A percentile compares a stretch with the other conserved stretches of the same genome.
These are phyloP conservation scores for Penicillium sp. DNA, from an alignment of 2,329 filamentous ascomycete genomes.

Conservation along the genomic window DNA sequence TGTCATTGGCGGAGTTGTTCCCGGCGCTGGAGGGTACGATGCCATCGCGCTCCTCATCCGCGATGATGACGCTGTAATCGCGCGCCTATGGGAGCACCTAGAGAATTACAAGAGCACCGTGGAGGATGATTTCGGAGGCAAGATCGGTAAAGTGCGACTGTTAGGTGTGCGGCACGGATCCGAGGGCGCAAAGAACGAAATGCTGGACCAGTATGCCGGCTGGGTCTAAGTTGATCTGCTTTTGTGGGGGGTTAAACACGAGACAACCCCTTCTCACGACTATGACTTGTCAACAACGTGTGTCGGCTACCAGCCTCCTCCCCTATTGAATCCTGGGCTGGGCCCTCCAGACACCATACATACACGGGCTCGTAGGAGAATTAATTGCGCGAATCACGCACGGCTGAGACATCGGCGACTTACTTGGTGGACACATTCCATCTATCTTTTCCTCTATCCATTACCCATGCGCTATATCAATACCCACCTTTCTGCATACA, in stretches of 20 bases:
- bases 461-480: not conserved
- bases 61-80: slow-evolving; percentile 64
- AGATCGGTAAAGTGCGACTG: slow-evolving; percentile 45
- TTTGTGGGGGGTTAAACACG: not conserved
- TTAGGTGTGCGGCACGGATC: slow-evolving; percentile 47
- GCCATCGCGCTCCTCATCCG: slow-evolving; percentile 76
- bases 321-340: slow-evolving; percentile 5
- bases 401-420: not conserved
- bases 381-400: slow-evolving; percentile 11
- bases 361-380: slow-evolving; percentile 4
- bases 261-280: not conserved
- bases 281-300: not conserved
- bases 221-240: slow-evolving; percentile 31
- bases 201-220: slow-evolving; percentile 36
- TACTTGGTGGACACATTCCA: slow-evolving; percentile 1
- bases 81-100: slow-evolving; percentile 59
- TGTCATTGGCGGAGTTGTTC: slow-evolving; percentile 86
- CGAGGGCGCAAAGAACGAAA: slow-evolving; percentile 44
- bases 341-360: slow-evolving; percentile 4
- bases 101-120: slow-evolving; percentile 58
- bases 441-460: not conserved
- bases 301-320: slow-evolving; percentile 2
- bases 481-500: slow-evolving; percentile 1
- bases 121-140: slow-evolving; percentile 45
- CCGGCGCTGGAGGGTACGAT: slow-evolving; percentile 90